These are phyloP conservation scores for Coemansia sp. DNA, from an alignment of 192 early-diverging fungal genomes.

Conservation along the genomic window DNA sequence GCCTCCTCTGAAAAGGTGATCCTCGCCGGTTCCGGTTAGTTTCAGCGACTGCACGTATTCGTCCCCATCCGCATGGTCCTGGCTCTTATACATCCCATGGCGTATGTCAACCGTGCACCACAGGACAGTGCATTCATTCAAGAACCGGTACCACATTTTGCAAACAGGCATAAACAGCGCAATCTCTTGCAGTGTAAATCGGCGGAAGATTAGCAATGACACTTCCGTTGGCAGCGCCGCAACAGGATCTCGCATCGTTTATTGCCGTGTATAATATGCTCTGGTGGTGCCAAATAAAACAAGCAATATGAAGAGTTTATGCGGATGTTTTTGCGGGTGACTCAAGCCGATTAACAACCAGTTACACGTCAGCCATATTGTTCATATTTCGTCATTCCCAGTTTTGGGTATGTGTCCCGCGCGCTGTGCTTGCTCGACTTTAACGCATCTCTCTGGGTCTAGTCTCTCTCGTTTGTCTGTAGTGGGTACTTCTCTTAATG, in stretches of 20 bases:
- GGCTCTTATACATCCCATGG: not conserved
- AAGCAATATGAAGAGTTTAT: not conserved
- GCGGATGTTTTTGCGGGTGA: too few species aligned
- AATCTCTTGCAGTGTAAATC: slow-evolving; percentile 26
- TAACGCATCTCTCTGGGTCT: too few species aligned
- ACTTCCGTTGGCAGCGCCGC: slow-evolving; percentile 25
- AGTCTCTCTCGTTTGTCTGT: too few species aligned
- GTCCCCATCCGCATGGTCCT: not conserved
- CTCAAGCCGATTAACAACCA: too few species aligned
- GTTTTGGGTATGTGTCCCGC: not conserved
- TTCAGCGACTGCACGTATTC: not conserved
- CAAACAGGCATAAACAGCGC: slow-evolving; percentile 39
- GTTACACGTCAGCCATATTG: not conserved
- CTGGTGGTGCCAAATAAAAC: not conserved
- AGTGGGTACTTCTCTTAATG: too few species aligned
- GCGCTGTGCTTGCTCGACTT: not conserved
- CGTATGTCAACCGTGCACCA: slow-evolving; percentile 34
- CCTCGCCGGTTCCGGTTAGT: not conserved
- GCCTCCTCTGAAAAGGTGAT: not conserved
- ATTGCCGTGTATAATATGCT: not conserved
- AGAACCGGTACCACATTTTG: slow-evolving; percentile 30
- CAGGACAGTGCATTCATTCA: slow-evolving; percentile 23
- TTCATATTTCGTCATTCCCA: not conserved
- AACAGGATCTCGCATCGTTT: slow-evolving; percentile 28
- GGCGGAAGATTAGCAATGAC: slow-evolving; percentile 30